Evolutionary conservation across 345 rosid species (phyloP).

Genomic region (Gossypioides kirkii): DNA sequence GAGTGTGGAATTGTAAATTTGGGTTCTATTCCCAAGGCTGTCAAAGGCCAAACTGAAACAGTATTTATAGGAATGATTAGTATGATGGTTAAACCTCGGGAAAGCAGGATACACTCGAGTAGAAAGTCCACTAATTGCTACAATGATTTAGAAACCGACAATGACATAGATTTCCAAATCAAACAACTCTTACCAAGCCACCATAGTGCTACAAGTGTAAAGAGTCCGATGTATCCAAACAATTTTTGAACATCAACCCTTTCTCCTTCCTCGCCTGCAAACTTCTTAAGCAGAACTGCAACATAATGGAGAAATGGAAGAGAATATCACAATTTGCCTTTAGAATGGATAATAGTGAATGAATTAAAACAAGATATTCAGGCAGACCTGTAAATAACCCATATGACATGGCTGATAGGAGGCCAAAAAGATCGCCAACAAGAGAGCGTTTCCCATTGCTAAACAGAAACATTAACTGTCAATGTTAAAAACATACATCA

Average conservation of each 20-base stretch:
- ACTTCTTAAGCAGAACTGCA: slow-evolving; percentile 96
- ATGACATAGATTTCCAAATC: slow-evolving; percentile 1
- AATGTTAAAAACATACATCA: slow-evolving; percentile 24
- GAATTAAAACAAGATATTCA: neutral
- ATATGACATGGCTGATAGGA: slow-evolving; percentile 90
- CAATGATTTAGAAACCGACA: neutral
- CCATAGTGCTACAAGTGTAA: slow-evolving; percentile 97
- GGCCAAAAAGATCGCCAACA: slow-evolving; percentile 91
- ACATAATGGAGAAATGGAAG: slow-evolving; percentile 12
- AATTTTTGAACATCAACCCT: slow-evolving; percentile 90
- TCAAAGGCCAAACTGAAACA: slow-evolving; percentile 83
- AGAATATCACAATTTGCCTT: slow-evolving; percentile 5
- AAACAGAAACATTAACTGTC: slow-evolving; percentile 57
- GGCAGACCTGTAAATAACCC: slow-evolving; percentile 84
- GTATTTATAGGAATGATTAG: slow-evolving; percentile 10
- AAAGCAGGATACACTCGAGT: neutral
- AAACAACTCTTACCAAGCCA: slow-evolving; percentile 78
- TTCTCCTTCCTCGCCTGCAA: slow-evolving; percentile 95
- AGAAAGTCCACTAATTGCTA: neutral
- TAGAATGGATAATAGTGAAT: neutral
- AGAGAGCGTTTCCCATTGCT: slow-evolving; percentile 84
- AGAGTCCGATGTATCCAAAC: slow-evolving; percentile 94
- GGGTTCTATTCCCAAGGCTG: slow-evolving; percentile 93
- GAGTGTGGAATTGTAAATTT: slow-evolving; percentile 92
- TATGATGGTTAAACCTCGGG: neutral